Evolutionary conservation across 345 rosid species (phyloP), one percentile per base, ranked within the genome.

Genomic region (Populus ilicifolia): DNA sequence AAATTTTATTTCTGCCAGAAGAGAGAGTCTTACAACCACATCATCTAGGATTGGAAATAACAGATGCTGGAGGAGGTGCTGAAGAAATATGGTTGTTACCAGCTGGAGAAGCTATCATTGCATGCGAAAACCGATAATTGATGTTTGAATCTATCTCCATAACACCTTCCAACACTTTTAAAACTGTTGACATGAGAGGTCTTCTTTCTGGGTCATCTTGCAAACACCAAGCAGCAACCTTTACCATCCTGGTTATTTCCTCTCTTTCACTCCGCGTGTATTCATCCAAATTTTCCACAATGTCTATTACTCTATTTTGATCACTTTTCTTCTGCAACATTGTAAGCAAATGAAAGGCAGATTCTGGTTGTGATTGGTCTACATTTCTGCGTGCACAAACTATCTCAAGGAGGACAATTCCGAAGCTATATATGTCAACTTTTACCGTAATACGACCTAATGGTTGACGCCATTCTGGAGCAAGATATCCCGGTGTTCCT

Each of bases 401-500:
- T 13, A 77, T 56, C 12, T 77, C 67, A 67, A 77, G n/a, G 21
- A 69, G 30, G 20, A 76, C 74, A 17, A 76, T 69, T 5, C 79
- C 69, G 29, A 50, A 76, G 25, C 79, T 69, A 69, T 76, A 76
- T 16, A 77, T 73, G 70, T 69, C 79, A 18, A 3, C 74, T 25
- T 77, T 77, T 6, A 39, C 79, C 8, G 66, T 75, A 12, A 59
- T 29, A 44, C 48, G 14, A 44, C 20, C 23, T 25, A 2, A 30
- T 14, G 27, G 48, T 69, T 39, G 16, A 36, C 48, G 5, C 65
- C 76, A 78, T 67, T 72, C 76, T 5, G 72, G 76, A n/a, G 64
- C 81, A 71, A 72, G 38, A 29, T 78, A 78, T 16, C 81, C 81
- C 18, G 48, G 35, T 5, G 73, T 78, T 64, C 81, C 81, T 73